Conservation (phyloP, 1,284 basidiomycete genomes). For the Neonothopanus nambi region DNA sequence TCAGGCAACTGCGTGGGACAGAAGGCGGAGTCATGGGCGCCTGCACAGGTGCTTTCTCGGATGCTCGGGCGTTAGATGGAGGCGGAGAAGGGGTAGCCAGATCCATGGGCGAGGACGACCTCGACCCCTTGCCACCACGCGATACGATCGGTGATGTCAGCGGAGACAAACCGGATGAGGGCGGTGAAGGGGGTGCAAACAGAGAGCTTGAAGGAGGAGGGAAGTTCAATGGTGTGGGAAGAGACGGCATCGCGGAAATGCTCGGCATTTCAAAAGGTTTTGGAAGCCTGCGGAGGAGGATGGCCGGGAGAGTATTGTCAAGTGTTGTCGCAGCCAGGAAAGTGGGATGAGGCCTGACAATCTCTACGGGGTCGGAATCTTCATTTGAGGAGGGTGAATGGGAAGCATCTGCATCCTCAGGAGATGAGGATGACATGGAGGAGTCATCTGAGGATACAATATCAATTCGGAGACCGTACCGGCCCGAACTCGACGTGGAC, state of each 20-base stretch:
- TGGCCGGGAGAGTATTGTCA: slow-evolving; percentile 16
- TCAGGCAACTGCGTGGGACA: neutral
- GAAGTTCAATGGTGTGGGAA: too few species aligned
- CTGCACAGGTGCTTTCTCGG: too few species aligned
- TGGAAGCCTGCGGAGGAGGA: slow-evolving; percentile 6
- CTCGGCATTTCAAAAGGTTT: neutral
- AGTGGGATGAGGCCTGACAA: slow-evolving; percentile 24
- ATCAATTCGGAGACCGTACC: slow-evolving; percentile 55
- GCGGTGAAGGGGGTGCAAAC: too few species aligned
- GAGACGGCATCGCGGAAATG: too few species aligned
- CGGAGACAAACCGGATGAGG: too few species aligned
- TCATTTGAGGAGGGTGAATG: slow-evolving; percentile 32
- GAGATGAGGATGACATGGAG: slow-evolving; percentile 1
- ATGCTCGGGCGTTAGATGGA: neutral
- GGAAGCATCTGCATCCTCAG: slow-evolving; percentile 29
- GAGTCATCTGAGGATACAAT: slow-evolving; percentile 44
- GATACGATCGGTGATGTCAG: too few species aligned
- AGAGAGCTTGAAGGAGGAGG: too few species aligned
- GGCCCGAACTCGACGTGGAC: slow-evolving; percentile 31
- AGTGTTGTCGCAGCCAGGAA: neutral
- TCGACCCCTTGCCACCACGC: neutral
- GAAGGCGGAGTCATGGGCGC: neutral
- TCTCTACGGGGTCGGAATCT: slow-evolving; percentile 61
- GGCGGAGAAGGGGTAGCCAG: slow-evolving; percentile 6
- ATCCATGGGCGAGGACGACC: slow-evolving; percentile 9